A percentile compares a stretch with the other conserved stretches of the same genome.
phyloP scores from a whole-genome alignment of 2,329 filamentous ascomycete genomes.

The Arthrobotrys conoides region DNA sequence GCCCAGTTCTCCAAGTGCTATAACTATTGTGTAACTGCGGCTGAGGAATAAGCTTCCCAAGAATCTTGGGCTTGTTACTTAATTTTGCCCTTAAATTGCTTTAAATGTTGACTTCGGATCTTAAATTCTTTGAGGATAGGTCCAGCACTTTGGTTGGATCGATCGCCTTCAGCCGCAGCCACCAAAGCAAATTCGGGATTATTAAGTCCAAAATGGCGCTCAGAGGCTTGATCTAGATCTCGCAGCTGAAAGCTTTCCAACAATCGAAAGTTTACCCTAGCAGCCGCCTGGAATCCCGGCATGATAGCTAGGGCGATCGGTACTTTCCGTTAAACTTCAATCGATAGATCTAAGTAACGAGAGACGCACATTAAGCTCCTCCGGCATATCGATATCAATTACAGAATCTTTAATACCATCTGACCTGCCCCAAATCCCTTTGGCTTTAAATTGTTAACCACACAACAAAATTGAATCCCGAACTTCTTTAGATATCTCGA shows the following conservation, averaged over 20 bases:
- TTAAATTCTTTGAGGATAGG: too few species aligned
- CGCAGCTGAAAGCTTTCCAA: constrained; percentile 12
- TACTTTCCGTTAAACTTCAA: background rate
- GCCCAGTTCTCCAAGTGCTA: background rate
- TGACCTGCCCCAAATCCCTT: too few species aligned
- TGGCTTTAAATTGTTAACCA: too few species aligned
- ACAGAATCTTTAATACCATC: background rate
- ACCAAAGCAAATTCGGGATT: constrained; percentile 21
- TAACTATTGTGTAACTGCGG: background rate
- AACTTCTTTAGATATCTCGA: too few species aligned
- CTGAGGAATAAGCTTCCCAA: constrained; percentile 3
- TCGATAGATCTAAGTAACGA: too few species aligned
- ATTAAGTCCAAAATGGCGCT: constrained; percentile 4
- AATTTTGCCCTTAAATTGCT: background rate
- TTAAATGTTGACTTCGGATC: background rate
- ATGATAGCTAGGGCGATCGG: background rate
- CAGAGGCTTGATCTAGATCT: constrained; percentile 20
- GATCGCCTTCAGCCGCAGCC: constrained; percentile 11
- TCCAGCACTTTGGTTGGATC: background rate
- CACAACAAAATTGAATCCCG: too few species aligned
- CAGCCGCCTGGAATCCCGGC: background rate
- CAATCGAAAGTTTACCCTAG: background rate
- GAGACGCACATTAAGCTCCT: too few species aligned
- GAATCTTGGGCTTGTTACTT: background rate
- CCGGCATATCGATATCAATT: too few species aligned